These are phyloP conservation scores for Melastoma candidum DNA, from an alignment of 441 rosid species.

Conservation along the genomic window DNA sequence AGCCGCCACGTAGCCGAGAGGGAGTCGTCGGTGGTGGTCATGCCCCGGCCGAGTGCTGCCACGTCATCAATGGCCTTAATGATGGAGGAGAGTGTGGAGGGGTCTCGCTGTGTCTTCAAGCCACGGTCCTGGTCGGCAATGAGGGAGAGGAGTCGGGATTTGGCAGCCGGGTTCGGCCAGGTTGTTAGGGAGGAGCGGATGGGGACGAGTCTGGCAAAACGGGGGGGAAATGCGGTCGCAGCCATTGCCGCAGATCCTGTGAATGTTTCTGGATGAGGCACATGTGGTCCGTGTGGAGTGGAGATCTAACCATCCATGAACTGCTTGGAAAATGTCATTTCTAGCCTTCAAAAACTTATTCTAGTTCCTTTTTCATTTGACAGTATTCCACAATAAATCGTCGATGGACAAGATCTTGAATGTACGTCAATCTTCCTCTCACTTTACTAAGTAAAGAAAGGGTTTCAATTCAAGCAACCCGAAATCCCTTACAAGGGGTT, in stretches of 20 bases:
- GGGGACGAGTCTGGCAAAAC: slow-evolving; percentile 11
- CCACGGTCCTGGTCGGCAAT: slow-evolving; percentile 83
- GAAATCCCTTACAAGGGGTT: too few species aligned
- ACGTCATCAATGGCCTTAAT: slow-evolving; percentile 52
- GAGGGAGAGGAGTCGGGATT: slow-evolving; percentile 50
- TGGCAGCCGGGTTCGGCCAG: slow-evolving; percentile 37
- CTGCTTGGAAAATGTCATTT: too few species aligned
- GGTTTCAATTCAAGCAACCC: too few species aligned
- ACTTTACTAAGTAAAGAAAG: too few species aligned
- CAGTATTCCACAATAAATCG: too few species aligned
- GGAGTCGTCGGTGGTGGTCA: slow-evolving; percentile 46
- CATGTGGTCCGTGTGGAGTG: slow-evolving; percentile 3
- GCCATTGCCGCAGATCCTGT: neutral
- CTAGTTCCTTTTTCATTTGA: too few species aligned
- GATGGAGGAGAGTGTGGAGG: slow-evolving; percentile 38
- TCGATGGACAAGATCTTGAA: too few species aligned
- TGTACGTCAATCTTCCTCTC: too few species aligned
- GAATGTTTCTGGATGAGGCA: slow-evolving; percentile 2
- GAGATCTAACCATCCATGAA: too few species aligned
- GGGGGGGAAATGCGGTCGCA: slow-evolving; percentile 6
- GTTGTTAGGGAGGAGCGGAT: slow-evolving; percentile 34
- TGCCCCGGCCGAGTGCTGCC: slow-evolving; percentile 44
- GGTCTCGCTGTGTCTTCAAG: slow-evolving; percentile 64
- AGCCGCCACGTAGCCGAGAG: slow-evolving; percentile 84
- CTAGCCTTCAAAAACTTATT: too few species aligned